Conservation (phyloP, 2,329 filamentous ascomycete genomes). For the Clarireedia homoeocarpa region DNA sequence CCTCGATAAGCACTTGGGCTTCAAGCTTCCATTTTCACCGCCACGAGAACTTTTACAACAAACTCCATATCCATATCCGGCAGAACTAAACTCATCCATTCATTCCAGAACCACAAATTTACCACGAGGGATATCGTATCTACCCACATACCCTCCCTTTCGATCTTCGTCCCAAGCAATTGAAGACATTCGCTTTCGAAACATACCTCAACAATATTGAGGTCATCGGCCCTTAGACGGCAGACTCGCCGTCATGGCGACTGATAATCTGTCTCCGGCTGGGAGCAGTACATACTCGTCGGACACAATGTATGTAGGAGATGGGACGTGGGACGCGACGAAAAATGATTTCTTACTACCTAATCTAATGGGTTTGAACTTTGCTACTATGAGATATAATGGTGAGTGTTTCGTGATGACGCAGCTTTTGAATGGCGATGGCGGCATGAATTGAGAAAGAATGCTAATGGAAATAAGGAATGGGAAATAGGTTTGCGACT, state of each 20-base stretch:
- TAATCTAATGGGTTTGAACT: constrained; percentile 68
- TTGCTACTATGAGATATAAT: constrained; percentile 79
- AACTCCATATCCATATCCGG: not conserved
- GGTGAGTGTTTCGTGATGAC: constrained; percentile 37
- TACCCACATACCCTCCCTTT: not conserved
- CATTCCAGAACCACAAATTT: not conserved
- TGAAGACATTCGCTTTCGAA: not conserved
- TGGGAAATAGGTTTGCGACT: constrained; percentile 71
- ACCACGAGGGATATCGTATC: not conserved
- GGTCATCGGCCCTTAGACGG: constrained; percentile 12
- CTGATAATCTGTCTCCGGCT: constrained; percentile 39
- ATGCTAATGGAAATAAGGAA: constrained; percentile 38
- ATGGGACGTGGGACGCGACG: constrained; percentile 75
- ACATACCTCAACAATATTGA: not conserved
- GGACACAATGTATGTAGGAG: constrained; percentile 67
- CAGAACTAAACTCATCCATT: not conserved
- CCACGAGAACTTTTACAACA: not conserved
- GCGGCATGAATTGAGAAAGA: constrained; percentile 9
- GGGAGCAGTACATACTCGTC: constrained; percentile 68
- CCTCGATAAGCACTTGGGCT: not conserved
- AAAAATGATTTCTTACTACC: constrained; percentile 73
- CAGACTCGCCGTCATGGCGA: constrained; percentile 24
- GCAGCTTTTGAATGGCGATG: constrained; percentile 13
- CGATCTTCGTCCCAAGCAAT: not conserved
- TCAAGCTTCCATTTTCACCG: not conserved